Base-by-base conservation (phyloP, 345 rosid genomes). In the Noccaea caerulescens region DNA sequence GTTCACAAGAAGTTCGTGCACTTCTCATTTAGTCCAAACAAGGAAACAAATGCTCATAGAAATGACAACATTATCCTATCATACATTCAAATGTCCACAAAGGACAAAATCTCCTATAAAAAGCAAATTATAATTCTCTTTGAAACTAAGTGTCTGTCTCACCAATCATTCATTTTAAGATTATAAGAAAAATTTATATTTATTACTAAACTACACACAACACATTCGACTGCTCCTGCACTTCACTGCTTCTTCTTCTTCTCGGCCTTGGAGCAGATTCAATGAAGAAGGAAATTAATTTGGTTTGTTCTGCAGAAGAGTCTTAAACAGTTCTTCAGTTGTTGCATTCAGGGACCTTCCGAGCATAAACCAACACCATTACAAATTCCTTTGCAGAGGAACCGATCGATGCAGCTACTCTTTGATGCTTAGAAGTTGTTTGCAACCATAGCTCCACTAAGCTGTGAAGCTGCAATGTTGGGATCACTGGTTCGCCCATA, bases 321-420 rank as follows among this genome's bases (percentile, higher is more conserved):
- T 45, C 58, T 72, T 54, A 7, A 65, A 37, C 11, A 32, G 3
- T 62, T 62, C 30, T 56, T 70, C 25, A 63, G 62, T 76, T 70
- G 67, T 70, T 76, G 63, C 41, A 25, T 58, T 74, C 69, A 9
- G 78, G 79, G 53, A 44, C 64, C 80, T 85, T 91, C 46, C 93
- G 86, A 56, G 85, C 79, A 69, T 94, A 94, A 8, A 82, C 85
- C 54, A 94, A 78, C 65, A 88, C 95, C 99, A 94, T 91, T 10
- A 94, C 83, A 60, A 83, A 94, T 44, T 94, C 99, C 85, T 88
- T 91, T 0, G 98, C 99, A 0, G 98, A 87, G 5, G 95, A 85
- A 57, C 99, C 99, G 12, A 89, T 77, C 0, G 81, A 71, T 23
- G 90, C 86, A 4, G 83, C 44, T 6, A 89, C 79, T 65, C 84